A percentile compares a stretch with the other conserved stretches of the same genome.
phyloP scores from a whole-genome alignment of 176 grass and related monocot genomes.

The Aegilops umbellulata region DNA sequence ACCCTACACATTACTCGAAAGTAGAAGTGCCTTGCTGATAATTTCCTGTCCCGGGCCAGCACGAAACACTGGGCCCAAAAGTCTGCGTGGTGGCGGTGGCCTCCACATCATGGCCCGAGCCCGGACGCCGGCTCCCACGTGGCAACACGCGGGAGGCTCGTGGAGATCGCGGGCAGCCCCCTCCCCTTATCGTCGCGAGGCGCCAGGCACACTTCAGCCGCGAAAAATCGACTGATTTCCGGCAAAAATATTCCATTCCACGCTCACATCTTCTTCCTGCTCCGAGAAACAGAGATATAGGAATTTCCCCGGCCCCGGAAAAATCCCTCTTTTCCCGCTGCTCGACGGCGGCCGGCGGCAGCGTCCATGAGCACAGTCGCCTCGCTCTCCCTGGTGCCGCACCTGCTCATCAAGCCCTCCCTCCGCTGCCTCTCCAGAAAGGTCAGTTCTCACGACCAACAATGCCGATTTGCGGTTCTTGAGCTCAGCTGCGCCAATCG shows the following conservation, averaged over 20 bases:
- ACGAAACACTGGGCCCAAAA: neutral
- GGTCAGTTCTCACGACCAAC: conserved; percentile 31
- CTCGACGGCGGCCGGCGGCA: neutral
- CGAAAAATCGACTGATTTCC: conserved; percentile 7
- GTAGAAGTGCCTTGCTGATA: neutral
- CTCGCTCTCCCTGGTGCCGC: conserved; percentile 57
- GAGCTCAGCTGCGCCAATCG: too few relatives aligned
- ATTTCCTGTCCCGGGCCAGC: neutral
- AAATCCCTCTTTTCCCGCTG: conserved; percentile 19
- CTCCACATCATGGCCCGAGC: conserved; percentile 42
- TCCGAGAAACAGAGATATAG: neutral
- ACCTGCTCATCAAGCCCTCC: conserved; percentile 70
- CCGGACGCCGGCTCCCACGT: conserved; percentile 27
- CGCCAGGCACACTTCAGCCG: conserved; percentile 14
- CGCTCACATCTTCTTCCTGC: neutral
- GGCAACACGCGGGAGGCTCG: conserved; percentile 60
- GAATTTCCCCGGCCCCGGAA: neutral
- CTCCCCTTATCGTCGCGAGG: conserved; percentile 60
- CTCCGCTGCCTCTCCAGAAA: conserved; percentile 60
- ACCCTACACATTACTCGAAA: too few relatives aligned
- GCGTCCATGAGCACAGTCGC: conserved; percentile 68
- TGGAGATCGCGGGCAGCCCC: conserved; percentile 59
- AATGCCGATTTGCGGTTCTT: too few relatives aligned
- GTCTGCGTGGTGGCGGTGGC: conserved; percentile 24
- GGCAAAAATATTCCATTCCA: conserved; percentile 19